These are phyloP conservation scores for Tuber magnatum DNA, from an alignment of 495 filamentous ascomycete species.

Conservation along the genomic window DNA sequence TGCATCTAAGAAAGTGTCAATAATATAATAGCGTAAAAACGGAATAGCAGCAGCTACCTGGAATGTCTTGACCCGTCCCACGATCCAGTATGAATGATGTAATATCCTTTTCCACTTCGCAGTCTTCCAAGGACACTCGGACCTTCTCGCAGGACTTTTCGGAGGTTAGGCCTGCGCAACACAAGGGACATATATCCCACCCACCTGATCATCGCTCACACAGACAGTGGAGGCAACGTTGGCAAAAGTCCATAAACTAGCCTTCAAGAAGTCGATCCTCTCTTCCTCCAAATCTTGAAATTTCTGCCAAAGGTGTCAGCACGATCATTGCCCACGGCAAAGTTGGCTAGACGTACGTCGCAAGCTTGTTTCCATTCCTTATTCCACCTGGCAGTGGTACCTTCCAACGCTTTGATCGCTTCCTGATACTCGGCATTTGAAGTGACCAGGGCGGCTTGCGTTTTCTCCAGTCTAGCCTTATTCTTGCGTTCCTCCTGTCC, in stretches of 20 bases:
- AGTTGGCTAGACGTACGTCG: constrained; percentile 52
- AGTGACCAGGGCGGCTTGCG: constrained; percentile 83
- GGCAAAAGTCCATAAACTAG: constrained; percentile 93
- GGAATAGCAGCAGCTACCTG: constrained; percentile 39
- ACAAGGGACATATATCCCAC: constrained; percentile 32
- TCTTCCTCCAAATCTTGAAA: constrained; percentile 99
- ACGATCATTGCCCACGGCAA: neutral
- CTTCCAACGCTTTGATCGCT: constrained; percentile 86
- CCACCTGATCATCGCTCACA: constrained; percentile 86
- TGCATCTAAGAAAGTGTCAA: constrained; percentile 52
- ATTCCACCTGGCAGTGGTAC: constrained; percentile 94
- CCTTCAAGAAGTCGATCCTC: constrained; percentile 91
- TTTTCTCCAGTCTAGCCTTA: constrained; percentile 97
- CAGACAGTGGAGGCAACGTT: constrained; percentile 98
- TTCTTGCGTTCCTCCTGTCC: constrained; percentile 98
- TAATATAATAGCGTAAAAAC: neutral
- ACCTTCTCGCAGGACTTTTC: constrained; percentile 84
- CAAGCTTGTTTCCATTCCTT: constrained; percentile 95
- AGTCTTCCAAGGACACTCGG: constrained; percentile 85
- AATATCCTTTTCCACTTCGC: constrained; percentile 96
- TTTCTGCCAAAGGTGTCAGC: constrained; percentile 52
- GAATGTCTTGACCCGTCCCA: constrained; percentile 94
- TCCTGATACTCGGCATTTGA: constrained; percentile 90
- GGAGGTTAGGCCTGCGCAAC: constrained; percentile 1
- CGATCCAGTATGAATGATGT: constrained; percentile 75